Evolutionary conservation across 371 early-diverging fungal species (phyloP).

Genomic region (Chytridiales sp.): DNA sequence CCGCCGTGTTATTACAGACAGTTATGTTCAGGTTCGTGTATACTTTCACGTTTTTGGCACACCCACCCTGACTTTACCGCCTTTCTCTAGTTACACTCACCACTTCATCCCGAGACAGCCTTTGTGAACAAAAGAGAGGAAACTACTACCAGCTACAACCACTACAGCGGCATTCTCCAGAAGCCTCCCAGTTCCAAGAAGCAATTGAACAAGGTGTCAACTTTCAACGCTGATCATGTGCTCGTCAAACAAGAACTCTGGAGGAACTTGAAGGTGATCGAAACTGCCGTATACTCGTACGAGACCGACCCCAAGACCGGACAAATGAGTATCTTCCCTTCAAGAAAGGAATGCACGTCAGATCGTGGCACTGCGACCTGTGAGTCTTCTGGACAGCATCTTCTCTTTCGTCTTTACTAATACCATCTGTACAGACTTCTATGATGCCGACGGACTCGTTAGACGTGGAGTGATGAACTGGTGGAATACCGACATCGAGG

Average conservation of each 20-base stretch:
- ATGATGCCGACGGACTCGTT: background rate
- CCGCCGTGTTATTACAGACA: background rate
- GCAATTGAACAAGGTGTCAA: constrained; percentile 2
- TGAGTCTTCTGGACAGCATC: too few species aligned
- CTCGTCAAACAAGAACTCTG: background rate
- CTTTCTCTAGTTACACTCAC: constrained; percentile 1
- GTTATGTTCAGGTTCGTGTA: constrained; percentile 3
- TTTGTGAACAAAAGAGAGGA: background rate
- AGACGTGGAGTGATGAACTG: too few species aligned
- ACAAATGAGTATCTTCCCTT: background rate
- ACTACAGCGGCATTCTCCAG: constrained; percentile 4
- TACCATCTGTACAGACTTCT: too few species aligned
- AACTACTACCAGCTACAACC: background rate
- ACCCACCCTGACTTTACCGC: background rate
- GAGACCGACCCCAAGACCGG: background rate
- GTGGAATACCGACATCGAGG: too few species aligned
- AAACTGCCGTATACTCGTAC: background rate
- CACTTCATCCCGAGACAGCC: constrained; percentile 9
- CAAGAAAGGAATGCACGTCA: constrained; percentile 2
- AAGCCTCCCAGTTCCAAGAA: constrained; percentile 1
- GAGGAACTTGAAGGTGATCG: background rate
- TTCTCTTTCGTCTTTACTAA: too few species aligned
- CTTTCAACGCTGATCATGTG: background rate
- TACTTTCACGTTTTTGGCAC: background rate
- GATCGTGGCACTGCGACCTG: too few species aligned